Percentiles rank a stretch among this genome's conserved stretches.
phyloP scores from a whole-genome alignment of 257 asterid genomes.

The Cruciata laevipes region DNA sequence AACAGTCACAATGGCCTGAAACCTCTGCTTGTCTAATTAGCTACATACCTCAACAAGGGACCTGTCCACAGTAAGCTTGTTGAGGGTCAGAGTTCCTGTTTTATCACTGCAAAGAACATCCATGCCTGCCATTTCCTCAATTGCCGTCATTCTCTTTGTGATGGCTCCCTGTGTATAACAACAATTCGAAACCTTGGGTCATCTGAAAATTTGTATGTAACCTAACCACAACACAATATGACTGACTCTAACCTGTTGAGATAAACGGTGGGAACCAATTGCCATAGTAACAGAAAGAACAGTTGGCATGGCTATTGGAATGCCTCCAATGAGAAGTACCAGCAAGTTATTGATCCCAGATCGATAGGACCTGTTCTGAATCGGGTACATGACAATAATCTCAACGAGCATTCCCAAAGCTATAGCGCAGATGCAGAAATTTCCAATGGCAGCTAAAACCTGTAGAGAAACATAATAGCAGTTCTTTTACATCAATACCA shows the following conservation, averaged over 20 bases:
- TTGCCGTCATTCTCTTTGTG: constrained; percentile 90
- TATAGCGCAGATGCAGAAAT: constrained; percentile 72
- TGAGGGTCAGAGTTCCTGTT: constrained; percentile 78
- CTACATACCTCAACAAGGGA: constrained; percentile 49
- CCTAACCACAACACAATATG: constrained; percentile 13
- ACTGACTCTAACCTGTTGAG: constrained; percentile 50
- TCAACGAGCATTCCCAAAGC: constrained; percentile 59
- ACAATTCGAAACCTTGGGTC: background rate
- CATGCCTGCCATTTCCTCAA: constrained; percentile 94
- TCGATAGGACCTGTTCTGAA: constrained; percentile 58
- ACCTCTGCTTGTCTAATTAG: background rate
- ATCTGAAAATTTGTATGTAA: background rate
- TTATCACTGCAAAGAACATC: constrained; percentile 90
- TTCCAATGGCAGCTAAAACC: constrained; percentile 77
- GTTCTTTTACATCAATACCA: background rate
- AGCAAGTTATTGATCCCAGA: constrained; percentile 65
- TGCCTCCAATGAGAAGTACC: constrained; percentile 80
- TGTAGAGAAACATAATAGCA: constrained; percentile 11
- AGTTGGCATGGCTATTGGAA: constrained; percentile 91
- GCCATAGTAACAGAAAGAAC: constrained; percentile 89
- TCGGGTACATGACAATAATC: constrained; percentile 66
- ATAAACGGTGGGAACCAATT: constrained; percentile 74
- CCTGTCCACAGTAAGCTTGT: constrained; percentile 69
- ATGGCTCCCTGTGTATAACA: constrained; percentile 56
- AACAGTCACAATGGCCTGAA: background rate